These are phyloP conservation scores for Chaetomium olivaceum DNA, from an alignment of 2,329 filamentous ascomycete genomes.

Conservation along the genomic window DNA sequence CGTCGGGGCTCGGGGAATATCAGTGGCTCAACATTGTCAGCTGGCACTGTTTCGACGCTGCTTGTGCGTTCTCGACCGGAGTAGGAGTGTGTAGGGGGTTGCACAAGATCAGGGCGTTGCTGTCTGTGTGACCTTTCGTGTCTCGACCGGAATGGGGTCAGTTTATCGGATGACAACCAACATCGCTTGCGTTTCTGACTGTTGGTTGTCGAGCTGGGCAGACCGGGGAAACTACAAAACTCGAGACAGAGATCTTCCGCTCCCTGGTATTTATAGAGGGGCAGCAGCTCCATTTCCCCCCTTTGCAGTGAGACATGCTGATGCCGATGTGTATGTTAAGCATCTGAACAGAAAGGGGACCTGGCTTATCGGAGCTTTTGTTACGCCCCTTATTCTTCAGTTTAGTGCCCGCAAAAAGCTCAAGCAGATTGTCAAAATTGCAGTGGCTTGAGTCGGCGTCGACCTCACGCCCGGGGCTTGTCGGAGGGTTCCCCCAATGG, in stretches of 20 bases:
- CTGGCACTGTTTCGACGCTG: background rate
- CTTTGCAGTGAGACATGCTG: background rate
- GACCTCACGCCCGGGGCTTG: background rate
- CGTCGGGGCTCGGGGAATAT: background rate
- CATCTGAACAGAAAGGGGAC: background rate
- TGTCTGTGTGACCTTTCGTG: background rate
- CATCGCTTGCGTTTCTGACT: background rate
- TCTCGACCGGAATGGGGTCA: background rate
- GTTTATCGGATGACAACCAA: background rate
- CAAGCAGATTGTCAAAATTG: background rate
- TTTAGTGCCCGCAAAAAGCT: background rate
- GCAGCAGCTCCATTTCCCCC: background rate
- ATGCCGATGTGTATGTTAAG: background rate
- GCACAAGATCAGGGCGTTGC: background rate
- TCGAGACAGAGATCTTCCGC: background rate
- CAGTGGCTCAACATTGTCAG: no score
- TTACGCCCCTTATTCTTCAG: background rate
- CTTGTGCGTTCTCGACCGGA: background rate
- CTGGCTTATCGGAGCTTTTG: background rate
- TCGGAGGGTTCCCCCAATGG: background rate
- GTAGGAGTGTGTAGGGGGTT: background rate
- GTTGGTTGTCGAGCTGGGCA: background rate
- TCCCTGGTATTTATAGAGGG: background rate
- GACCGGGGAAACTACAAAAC: background rate
- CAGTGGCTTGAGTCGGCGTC: background rate